These are phyloP conservation scores for Heliocybe sulcata DNA, from an alignment of 1,284 basidiomycete species.

Conservation along the genomic window DNA sequence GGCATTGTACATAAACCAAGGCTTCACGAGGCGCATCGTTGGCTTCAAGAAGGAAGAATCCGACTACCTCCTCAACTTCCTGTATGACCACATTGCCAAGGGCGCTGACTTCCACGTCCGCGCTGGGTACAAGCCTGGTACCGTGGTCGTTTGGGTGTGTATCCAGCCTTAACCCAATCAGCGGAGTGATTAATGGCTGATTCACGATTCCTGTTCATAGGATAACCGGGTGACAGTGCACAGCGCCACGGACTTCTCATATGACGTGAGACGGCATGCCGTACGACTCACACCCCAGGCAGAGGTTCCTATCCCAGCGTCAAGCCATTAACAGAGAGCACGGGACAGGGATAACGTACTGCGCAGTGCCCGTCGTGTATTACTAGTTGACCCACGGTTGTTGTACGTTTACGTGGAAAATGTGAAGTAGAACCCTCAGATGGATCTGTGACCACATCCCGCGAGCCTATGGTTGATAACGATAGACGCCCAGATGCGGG, in stretches of 20 bases:
- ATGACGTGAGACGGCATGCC: slow-evolving; percentile 36
- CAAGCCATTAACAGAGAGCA: no score
- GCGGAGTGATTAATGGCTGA: neutral
- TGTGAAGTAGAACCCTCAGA: no score
- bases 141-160: slow-evolving; percentile 40
- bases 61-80: slow-evolving; percentile 54
- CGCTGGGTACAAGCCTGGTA: slow-evolving; percentile 34
- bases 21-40: slow-evolving; percentile 58
- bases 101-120: slow-evolving; percentile 41
- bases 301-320: slow-evolving; percentile 28
- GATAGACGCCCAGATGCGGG: no score
- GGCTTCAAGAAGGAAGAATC: slow-evolving; percentile 65
- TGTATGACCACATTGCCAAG: slow-evolving; percentile 46
- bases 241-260: slow-evolving; percentile 37
- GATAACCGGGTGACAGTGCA: slow-evolving; percentile 47
- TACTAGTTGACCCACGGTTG: no score
- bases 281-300: slow-evolving; percentile 48
- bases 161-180: slow-evolving; percentile 8
- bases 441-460: no score
- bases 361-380: no score
- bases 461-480: no score
- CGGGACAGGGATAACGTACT: no score
- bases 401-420: no score
- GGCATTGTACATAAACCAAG: slow-evolving; percentile 56
- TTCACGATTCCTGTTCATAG: slow-evolving; percentile 14